These are phyloP conservation scores for Bassia scoparia DNA, from an alignment of 148 eudicot species.

Conservation along the genomic window DNA sequence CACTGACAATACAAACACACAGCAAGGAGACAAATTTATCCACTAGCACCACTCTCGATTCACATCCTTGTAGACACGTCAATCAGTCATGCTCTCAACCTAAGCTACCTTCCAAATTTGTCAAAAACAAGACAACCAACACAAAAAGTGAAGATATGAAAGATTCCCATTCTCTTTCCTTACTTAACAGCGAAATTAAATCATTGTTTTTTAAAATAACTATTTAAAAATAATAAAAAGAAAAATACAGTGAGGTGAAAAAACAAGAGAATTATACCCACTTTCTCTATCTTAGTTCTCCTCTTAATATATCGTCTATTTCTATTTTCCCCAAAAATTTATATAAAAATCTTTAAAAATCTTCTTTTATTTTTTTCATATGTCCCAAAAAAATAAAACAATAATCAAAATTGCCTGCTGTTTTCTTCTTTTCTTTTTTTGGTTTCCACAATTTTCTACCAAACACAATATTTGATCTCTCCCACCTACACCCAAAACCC, in stretches of 20 bases:
- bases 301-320: slow-evolving; percentile 27
- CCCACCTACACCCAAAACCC: slow-evolving; percentile 5
- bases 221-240: background rate
- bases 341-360: too few relatives aligned
- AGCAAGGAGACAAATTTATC: slow-evolving; percentile 7
- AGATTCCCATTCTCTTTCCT: slow-evolving; percentile 47
- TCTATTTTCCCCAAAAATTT: slow-evolving; percentile 16
- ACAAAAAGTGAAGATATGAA: slow-evolving; percentile 14
- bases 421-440: slow-evolving; percentile 23
- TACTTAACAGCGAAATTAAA: slow-evolving; percentile 19
- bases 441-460: slow-evolving; percentile 26
- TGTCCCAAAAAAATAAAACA: too few relatives aligned
- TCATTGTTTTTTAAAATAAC: background rate
- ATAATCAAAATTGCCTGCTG: slow-evolving; percentile 7
- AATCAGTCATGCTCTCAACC: slow-evolving; percentile 19
- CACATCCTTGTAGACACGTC: slow-evolving; percentile 30
- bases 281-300: slow-evolving; percentile 10
- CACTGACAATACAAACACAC: slow-evolving; percentile 12
- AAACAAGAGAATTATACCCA: slow-evolving; percentile 12
- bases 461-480: slow-evolving; percentile 25
- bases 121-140: slow-evolving; percentile 15
- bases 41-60: slow-evolving; percentile 8
- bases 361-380: too few relatives aligned
- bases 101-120: slow-evolving; percentile 16
- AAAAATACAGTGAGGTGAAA: background rate